Percentiles rank a stretch among this genome's conserved stretches.
Conservation (phyloP, 805 yeast species). For the Blastobotrys chiropterorum region DNA sequence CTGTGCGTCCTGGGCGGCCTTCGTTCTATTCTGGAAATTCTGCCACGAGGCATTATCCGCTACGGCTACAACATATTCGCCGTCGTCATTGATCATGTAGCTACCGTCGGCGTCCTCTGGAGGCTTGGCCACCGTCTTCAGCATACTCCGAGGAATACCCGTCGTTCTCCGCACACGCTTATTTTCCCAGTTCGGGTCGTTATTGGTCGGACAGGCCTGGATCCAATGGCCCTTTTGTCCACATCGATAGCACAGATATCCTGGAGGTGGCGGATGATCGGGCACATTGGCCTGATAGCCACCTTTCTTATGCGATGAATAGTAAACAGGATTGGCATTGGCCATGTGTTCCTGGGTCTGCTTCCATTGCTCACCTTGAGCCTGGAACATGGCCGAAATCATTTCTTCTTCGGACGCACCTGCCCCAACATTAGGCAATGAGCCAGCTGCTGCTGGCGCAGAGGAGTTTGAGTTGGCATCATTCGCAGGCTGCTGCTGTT, state of each 20-base stretch:
- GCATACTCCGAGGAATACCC: slow-evolving; percentile 92
- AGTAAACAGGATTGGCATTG: slow-evolving; percentile 69
- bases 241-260: slow-evolving; percentile 93
- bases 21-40: slow-evolving; percentile 65
- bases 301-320: slow-evolving; percentile 31
- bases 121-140: slow-evolving; percentile 80
- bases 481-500: slow-evolving; percentile 14
- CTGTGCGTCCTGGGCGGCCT: slow-evolving; percentile 25
- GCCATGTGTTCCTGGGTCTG: slow-evolving; percentile 90
- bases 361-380: slow-evolving; percentile 92
- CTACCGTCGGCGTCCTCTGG: slow-evolving; percentile 51
- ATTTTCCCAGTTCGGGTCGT: slow-evolving; percentile 91
- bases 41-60: slow-evolving; percentile 93
- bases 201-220: slow-evolving; percentile 88
- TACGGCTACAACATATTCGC: slow-evolving; percentile 91
- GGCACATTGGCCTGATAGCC: slow-evolving; percentile 27
- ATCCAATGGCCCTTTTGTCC: slow-evolving; percentile 96
- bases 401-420: slow-evolving; percentile 74
- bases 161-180: slow-evolving; percentile 87
- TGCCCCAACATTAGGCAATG: slow-evolving; percentile 27
- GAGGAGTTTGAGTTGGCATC: slow-evolving; percentile 2
- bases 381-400: slow-evolving; percentile 85
- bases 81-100: slow-evolving; percentile 87
- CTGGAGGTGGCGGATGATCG: slow-evolving; percentile 88
- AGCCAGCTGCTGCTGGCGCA: slow-evolving; percentile 10